Conservation (phyloP, 225 moss, liverwort and hornwort genomes). For the Sphagnum tenellum region DNA sequence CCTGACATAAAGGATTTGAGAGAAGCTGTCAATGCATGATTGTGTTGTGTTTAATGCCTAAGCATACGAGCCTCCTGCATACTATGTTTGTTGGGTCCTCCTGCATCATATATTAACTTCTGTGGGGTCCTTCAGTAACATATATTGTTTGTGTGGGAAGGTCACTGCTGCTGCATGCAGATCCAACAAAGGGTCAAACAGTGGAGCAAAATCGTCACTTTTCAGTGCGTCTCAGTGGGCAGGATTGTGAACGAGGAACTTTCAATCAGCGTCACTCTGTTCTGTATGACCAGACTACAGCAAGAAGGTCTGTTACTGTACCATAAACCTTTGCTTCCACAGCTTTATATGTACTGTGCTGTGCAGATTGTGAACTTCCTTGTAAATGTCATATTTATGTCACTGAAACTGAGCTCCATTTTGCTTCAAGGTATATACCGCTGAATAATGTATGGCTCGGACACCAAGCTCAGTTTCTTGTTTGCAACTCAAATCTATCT, state of each 20-base stretch:
- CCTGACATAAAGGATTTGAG: too few relatives aligned
- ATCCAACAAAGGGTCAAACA: conserved; percentile 30
- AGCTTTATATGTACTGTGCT: too few relatives aligned
- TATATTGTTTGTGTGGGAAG: conserved; percentile 14
- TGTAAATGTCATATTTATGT: too few relatives aligned
- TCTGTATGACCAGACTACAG: conserved; percentile 49
- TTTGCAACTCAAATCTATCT: conserved; percentile 52
- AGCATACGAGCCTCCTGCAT: too few relatives aligned
- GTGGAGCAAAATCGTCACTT: conserved; percentile 44
- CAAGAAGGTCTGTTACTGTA: conserved; percentile 25
- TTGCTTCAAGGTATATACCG: conserved; percentile 36
- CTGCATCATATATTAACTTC: too few relatives aligned
- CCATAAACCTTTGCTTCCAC: background rate
- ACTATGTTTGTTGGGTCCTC: too few relatives aligned
- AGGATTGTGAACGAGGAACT: conserved; percentile 59
- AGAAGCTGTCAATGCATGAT: too few relatives aligned
- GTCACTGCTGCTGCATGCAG: conserved; percentile 51
- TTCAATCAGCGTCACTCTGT: conserved; percentile 62
- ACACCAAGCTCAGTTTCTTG: conserved; percentile 53
- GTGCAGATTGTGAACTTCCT: too few relatives aligned
- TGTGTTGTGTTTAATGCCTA: too few relatives aligned
- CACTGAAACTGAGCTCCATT: background rate
- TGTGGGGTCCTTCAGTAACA: too few relatives aligned
- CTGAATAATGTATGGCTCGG: conserved; percentile 43
- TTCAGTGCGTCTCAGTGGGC: conserved; percentile 53